These are phyloP conservation scores for Neonothopanus nambi DNA, from an alignment of 1,284 basidiomycete species.

Conservation along the genomic window DNA sequence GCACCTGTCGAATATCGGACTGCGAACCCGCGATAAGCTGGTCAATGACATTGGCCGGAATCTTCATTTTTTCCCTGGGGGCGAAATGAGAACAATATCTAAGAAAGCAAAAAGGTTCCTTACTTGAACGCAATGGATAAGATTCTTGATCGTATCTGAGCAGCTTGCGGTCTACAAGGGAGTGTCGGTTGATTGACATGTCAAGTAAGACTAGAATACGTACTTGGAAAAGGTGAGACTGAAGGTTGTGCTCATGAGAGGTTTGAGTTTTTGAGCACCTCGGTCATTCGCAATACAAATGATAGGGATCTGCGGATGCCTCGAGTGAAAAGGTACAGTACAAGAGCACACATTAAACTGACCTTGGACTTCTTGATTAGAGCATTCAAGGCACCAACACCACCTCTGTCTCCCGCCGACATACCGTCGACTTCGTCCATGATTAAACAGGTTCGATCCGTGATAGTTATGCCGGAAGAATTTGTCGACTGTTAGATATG, in stretches of 20 bases:
- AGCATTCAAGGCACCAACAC: slow-evolving; percentile 89
- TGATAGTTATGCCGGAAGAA: slow-evolving; percentile 70
- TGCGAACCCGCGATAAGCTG: slow-evolving; percentile 88
- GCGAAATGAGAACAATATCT: slow-evolving; percentile 4
- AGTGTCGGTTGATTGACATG: slow-evolving; percentile 12
- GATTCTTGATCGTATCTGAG: slow-evolving; percentile 79
- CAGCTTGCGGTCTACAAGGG: slow-evolving; percentile 66
- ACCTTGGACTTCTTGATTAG: slow-evolving; percentile 95
- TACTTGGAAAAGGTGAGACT: slow-evolving; percentile 79
- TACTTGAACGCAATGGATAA: slow-evolving; percentile 89
- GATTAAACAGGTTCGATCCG: slow-evolving; percentile 85
- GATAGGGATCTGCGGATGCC: slow-evolving; percentile 76
- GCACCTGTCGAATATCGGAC: slow-evolving; percentile 93
- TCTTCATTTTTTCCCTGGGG: slow-evolving; percentile 89
- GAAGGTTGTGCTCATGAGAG: slow-evolving; percentile 75
- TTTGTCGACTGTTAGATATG: slow-evolving; percentile 51
- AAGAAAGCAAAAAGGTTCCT: slow-evolving; percentile 23
- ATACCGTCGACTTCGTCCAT: slow-evolving; percentile 99
- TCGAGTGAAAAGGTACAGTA: slow-evolving; percentile 3
- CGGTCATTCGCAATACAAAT: slow-evolving; percentile 98
- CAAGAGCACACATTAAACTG: slow-evolving; percentile 5
- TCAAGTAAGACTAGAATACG: slow-evolving; percentile 20
- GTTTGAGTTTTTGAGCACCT: slow-evolving; percentile 87
- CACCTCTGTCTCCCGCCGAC: slow-evolving; percentile 96
- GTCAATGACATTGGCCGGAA: slow-evolving; percentile 89